Percentiles rank a stretch among this genome's conserved stretches.
Conservation (phyloP, 179 eudicot genomes). For the Corrigiola litoralis region DNA sequence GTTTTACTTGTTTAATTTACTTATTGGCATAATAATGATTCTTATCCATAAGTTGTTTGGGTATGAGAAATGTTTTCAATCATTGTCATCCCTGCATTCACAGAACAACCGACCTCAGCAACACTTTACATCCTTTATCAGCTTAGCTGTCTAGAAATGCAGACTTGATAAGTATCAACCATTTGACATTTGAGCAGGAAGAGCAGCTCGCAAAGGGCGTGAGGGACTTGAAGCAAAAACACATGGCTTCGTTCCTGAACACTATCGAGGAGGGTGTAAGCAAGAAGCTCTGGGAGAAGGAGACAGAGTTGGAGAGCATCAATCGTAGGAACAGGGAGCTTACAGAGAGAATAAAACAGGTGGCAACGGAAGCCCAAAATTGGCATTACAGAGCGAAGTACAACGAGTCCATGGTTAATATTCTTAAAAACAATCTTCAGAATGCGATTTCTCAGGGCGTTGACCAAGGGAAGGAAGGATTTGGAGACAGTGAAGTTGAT, state of each 20-base stretch:
- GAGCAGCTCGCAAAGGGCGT: constrained; percentile 67
- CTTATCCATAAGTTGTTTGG: too few relatives aligned
- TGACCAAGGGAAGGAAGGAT: constrained; percentile 68
- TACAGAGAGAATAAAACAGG: constrained; percentile 65
- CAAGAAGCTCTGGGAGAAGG: constrained; percentile 68
- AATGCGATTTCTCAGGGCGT: constrained; percentile 58
- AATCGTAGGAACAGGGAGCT: constrained; percentile 73
- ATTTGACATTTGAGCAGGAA: constrained; percentile 44
- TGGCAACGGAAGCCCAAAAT: constrained; percentile 65
- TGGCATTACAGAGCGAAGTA: constrained; percentile 80
- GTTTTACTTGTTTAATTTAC: too few relatives aligned
- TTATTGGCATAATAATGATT: too few relatives aligned
- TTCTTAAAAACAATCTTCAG: constrained; percentile 67
- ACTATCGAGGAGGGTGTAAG: constrained; percentile 58
- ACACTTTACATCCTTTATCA: too few relatives aligned
- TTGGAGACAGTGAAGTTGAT: constrained; percentile 75
- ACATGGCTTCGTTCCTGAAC: constrained; percentile 53
- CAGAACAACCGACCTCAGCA: neutral
- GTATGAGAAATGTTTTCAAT: too few relatives aligned
- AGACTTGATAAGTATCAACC: neutral
- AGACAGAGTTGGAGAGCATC: constrained; percentile 60
- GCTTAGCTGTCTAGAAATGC: neutral
- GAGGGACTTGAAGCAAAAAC: constrained; percentile 63
- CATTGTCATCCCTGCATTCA: too few relatives aligned
- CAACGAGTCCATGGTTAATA: constrained; percentile 70